Base-by-base conservation (phyloP, 2,329 filamentous ascomycete species). In the Cladobotryum mycophilum region DNA sequence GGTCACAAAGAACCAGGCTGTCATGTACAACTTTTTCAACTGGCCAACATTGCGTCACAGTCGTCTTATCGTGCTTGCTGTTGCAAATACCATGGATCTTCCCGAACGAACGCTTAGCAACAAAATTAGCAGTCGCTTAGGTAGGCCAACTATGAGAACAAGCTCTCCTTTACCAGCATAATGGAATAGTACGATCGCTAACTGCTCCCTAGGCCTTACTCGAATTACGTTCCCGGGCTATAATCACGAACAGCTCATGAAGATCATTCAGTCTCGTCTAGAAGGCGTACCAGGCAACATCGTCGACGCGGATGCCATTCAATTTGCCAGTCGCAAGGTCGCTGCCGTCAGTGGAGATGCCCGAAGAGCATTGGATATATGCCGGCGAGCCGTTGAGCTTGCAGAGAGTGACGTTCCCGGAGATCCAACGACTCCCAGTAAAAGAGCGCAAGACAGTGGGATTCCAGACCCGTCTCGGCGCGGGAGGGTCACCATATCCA, bases 21-120 rank as follows among this genome's bases (percentile, higher is more conserved):
- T 99, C 70, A 99, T 99, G 93, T 99, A 99, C 73, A 99, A 99
- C 69, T 99, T 99, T 69, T 99, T 99, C 79, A 99, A 99, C 64
- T 99, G 93, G 93, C 93, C 93, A 4, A 88, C 89, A 11, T 76
- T 97, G 48, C 82, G 88, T 45, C 91, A 99, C 68, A 96, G 89
- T 48, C 83, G 91, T 45, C 77, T 99, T 41, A 96, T 99, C 66
- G 95, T 99, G 6, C 81, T 99, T 6, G 95, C 95, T 11, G 93
- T 99, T 15, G 95, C 93, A 47, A 99, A 99, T 68, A 99, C 93
- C 20, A 99, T 99, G 93, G 93, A 99, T 70, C 72, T 99, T 52
- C 93, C 93, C 0, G 93, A 99, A 69, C 80, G 93, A 64, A 99
- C 93, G 1, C 76, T 99, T 36, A 96, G 89, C 70, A 99, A 99